These are phyloP conservation scores for Colletotrichum plurivorum DNA, from an alignment of 2,329 filamentous ascomycete species.

Conservation along the genomic window DNA sequence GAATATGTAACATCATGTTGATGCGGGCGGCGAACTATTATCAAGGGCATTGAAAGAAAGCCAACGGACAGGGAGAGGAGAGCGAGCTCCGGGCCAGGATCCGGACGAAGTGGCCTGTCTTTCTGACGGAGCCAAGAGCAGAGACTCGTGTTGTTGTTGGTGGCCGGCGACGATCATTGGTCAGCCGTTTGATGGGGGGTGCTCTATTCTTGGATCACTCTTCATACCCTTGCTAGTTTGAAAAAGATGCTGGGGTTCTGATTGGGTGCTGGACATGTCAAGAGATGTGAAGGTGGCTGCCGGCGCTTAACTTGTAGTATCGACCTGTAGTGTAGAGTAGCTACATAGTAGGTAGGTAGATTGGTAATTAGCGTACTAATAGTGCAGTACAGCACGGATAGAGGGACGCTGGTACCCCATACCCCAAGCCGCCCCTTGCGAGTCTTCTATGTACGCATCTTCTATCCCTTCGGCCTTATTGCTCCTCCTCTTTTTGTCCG, in stretches of 20 bases:
- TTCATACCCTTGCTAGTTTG: conserved; percentile 16
- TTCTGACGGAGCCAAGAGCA: conserved; percentile 34
- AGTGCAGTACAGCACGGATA: too few species aligned
- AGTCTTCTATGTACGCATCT: neutral
- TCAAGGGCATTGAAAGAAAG: too few species aligned
- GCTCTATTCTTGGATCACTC: conserved; percentile 44
- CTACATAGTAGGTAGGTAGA: too few species aligned
- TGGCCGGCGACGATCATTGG: conserved; percentile 33
- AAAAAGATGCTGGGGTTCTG: conserved; percentile 29
- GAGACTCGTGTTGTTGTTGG: conserved; percentile 26
- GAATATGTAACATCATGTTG: too few species aligned
- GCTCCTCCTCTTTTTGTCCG: too few species aligned
- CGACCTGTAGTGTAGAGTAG: neutral
- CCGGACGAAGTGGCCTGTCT: conserved; percentile 33
- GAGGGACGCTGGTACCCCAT: too few species aligned
- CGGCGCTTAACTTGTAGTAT: conserved; percentile 42
- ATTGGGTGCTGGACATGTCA: conserved; percentile 41
- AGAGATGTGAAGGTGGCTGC: conserved; percentile 23
- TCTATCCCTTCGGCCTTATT: neutral
- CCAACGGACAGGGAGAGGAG: conserved; percentile 6
- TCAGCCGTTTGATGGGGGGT: conserved; percentile 20
- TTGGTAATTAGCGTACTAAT: too few species aligned
- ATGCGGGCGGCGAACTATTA: too few species aligned
- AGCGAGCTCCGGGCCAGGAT: conserved; percentile 33
- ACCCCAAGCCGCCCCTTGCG: neutral